Base-by-base conservation (phyloP, 78 protist genomes). In the Paratrimastix pyriformis region DNA sequence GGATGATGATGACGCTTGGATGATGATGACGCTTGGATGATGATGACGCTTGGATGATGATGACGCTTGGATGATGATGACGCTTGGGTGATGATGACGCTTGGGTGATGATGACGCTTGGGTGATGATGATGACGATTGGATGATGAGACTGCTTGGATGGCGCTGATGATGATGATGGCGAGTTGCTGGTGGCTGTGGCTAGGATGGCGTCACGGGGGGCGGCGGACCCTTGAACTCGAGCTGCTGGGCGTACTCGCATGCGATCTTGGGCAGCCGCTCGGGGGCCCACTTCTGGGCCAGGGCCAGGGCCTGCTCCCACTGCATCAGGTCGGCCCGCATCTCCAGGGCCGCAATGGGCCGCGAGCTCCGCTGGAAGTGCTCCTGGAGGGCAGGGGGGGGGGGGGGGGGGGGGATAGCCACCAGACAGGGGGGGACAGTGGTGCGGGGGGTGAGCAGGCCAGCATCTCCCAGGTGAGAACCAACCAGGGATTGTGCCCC, bases 261-360 rank as follows among this genome's bases (percentile, higher is more conserved):
- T 32, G 80, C 65, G 46, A 86, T 76, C 37, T 0, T 0, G 1
- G 92, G 88, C 29, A 88, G 30, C 68, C 60, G 45, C 24, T 18
- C 74, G 13, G 87, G 87, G 18, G 83, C 80, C 7, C 84, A 75
- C 29, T 74, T 54, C 39, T 74, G 32, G 11, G 93, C 90, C 8
- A 90, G 74, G 54, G 29, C 43, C 58, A 90, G 50, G 18, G 91
- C 90, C 40, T 66, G 75, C n/a, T 88, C 89, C 87, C 87, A 88
- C 73, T 85, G 89, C 62, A 82, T 33, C 33, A 86, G 54, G 46
- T 84, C 86, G 1, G 83, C 50, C 2, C 89, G 77, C 93, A 90
- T 86, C 68, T 82, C 86, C 50, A 90, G 84, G 0, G 93, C 93
- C 11, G 66, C 26, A 24, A 52, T 11, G 21, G 89, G 88, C 6